Base-by-base conservation (phyloP, 345 rosid species). In the Angophora floribunda region DNA sequence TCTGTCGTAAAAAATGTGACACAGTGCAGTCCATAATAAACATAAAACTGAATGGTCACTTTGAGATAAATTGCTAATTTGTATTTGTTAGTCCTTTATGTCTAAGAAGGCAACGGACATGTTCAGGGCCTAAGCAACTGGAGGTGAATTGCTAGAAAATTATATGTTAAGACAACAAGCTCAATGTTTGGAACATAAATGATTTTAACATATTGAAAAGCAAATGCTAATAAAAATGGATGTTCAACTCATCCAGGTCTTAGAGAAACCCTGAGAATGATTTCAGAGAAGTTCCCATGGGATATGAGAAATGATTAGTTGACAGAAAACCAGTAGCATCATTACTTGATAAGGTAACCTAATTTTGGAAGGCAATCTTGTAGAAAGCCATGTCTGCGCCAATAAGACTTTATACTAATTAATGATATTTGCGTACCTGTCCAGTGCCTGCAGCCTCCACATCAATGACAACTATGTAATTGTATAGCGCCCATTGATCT, bases 381-480 rank as follows among this genome's bases (percentile, higher is more conserved):
- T 55, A 26, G 28, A 55, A 0, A 55, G 0, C 61, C 61, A 55
- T 0, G 61, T 55, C 61, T 55, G 61, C 61, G 22, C 28, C 61
- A 55, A 55, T 55, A 55, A 55, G 61, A 55, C 61, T 55, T 55
- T 55, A 44, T n/a, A 82, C 0, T 82, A 47, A 44, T 55, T 55
- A 82, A 82, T 17, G 28, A 44, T 44, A 82, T 47, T 36, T 0
- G 2, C 49, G 45, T 86, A 98, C 99, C 99, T 95, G 93, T 91
- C 96, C 95, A 22, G 94, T 93, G 88, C 87, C 88, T 50, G 94
- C 91, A 92, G 97, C 99, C 57, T 93, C 94, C 92, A 96, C 98
- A 21, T 99, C 99, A 19, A 98, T 98, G 26, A 98, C 99, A 87
- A 98, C 91, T 85, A 98, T 97, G 92, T 92, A 98, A 90, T 96